These are phyloP conservation scores for Dioscorea dumetorum DNA, from an alignment of 106 monocot species.

Conservation along the genomic window DNA sequence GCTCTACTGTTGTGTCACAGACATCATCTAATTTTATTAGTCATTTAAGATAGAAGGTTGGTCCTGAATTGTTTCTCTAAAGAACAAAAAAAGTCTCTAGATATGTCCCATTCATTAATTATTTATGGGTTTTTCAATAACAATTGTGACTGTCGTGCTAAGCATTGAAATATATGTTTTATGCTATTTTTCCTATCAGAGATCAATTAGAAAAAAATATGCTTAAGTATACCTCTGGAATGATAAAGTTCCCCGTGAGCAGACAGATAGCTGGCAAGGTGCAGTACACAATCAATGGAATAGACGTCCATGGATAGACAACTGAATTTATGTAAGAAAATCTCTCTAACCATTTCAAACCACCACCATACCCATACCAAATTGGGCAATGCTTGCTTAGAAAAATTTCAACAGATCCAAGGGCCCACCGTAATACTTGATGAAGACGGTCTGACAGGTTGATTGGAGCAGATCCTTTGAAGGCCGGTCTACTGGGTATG, in stretches of 20 bases:
- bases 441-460: slow-evolving; percentile 79
- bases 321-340: slow-evolving; percentile 83
- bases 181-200: no score
- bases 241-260: slow-evolving; percentile 60
- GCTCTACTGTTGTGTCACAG: no score
- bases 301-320: slow-evolving; percentile 72
- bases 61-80: no score
- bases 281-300: slow-evolving; percentile 67
- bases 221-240: slow-evolving; percentile 55
- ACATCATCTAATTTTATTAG: no score
- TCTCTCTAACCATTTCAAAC: slow-evolving; percentile 62
- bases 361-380: slow-evolving; percentile 82
- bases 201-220: no score
- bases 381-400: slow-evolving; percentile 78
- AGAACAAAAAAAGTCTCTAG: no score
- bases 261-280: slow-evolving; percentile 79
- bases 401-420: slow-evolving; percentile 84
- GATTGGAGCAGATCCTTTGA: slow-evolving; percentile 86
- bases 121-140: no score
- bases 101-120: no score
- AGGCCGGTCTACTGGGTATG: slow-evolving; percentile 71
- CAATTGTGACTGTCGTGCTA: no score
- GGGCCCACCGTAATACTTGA: slow-evolving; percentile 83
- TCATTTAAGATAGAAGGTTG: no score
- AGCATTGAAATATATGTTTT: no score